Conservation (phyloP, 208 protist species). For the Porcisia hertigi region DNA sequence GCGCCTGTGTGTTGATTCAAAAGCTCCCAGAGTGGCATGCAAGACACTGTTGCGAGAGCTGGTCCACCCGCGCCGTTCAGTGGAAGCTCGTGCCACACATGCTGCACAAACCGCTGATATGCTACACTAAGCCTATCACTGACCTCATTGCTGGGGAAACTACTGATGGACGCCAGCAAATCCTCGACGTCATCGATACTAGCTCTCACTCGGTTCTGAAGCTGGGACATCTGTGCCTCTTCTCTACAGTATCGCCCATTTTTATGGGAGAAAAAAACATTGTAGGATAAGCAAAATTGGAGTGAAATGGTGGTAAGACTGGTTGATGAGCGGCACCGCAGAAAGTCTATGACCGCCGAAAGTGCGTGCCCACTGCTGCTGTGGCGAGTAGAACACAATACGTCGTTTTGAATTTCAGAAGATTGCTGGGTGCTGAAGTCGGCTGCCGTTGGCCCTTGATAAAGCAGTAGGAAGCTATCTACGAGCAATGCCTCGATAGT, state of each 20-base stretch:
- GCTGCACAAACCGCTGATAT: slow-evolving; percentile 21
- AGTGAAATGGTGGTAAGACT: background rate
- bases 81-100: slow-evolving; percentile 44
- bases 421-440: background rate
- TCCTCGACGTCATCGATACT: slow-evolving; percentile 29
- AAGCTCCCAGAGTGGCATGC: slow-evolving; percentile 84
- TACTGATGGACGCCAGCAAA: slow-evolving; percentile 4
- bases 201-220: slow-evolving; percentile 27
- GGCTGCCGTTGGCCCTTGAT: background rate
- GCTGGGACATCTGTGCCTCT: slow-evolving; percentile 20
- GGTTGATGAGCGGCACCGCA: background rate
- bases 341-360: background rate
- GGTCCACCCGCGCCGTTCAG: slow-evolving; percentile 46
- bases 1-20: slow-evolving; percentile 55
- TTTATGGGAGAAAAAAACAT: background rate
- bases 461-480: background rate
- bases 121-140: background rate
- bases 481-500: background rate
- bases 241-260: background rate
- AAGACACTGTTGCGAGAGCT: slow-evolving; percentile 68
- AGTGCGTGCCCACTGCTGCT: background rate
- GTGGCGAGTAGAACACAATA: no score
- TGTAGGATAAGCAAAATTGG: background rate
- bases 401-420: background rate
- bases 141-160: background rate